Evolutionary conservation across 148 eudicot species (phyloP).

Genomic region (Rhododendron henanense): DNA sequence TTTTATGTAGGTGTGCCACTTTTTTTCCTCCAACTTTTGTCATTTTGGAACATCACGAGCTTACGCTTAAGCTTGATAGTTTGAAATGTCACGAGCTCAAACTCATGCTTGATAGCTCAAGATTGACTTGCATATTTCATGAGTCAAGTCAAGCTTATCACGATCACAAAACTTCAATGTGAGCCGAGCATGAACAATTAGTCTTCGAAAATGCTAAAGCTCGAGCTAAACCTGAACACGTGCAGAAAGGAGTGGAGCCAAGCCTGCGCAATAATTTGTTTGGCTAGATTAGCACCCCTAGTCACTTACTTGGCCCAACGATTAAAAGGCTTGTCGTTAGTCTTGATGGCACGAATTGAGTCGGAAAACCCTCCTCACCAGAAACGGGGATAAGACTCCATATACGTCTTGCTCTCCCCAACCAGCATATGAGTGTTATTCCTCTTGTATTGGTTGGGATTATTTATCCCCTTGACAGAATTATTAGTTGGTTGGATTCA

Average conservation of each 20-base stretch:
- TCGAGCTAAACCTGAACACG: too few relatives aligned
- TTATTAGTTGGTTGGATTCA: background rate
- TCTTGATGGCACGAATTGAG: background rate
- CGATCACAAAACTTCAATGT: background rate
- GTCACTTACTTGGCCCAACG: background rate
- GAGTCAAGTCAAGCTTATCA: background rate
- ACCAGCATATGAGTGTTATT: background rate
- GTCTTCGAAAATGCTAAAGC: too few relatives aligned
- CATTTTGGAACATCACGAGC: background rate
- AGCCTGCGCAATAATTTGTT: too few relatives aligned
- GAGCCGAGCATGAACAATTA: too few relatives aligned
- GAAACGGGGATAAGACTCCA: background rate
- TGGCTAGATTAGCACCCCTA: too few relatives aligned
- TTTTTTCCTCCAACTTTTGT: too few relatives aligned
- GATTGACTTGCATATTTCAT: background rate
- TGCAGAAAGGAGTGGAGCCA: too few relatives aligned
- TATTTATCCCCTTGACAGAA: background rate
- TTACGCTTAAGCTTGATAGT: background rate
- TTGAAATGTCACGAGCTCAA: background rate
- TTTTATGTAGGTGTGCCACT: background rate
- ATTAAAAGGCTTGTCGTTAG: background rate
- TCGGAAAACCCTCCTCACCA: background rate
- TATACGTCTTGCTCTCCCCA: background rate
- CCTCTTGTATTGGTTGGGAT: background rate
- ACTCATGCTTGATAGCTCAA: background rate